Base-by-base conservation (phyloP, 257 asterid genomes). In the Eustoma russellianum region DNA sequence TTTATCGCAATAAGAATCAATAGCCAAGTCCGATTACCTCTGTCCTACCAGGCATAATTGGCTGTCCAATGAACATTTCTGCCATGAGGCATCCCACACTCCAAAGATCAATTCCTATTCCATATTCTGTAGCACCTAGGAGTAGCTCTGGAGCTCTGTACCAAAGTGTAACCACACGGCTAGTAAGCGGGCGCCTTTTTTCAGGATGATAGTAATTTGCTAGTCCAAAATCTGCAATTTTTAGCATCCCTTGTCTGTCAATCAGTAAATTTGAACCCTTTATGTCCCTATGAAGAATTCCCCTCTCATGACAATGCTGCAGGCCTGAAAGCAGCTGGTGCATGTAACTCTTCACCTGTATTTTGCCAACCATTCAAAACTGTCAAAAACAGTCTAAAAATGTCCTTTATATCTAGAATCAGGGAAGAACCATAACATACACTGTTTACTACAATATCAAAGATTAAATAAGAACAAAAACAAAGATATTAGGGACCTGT, bases 21-120 rank as follows among this genome's bases (percentile, higher is more conserved):
- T 4, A 24, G 2, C 30, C 30, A 24, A 24, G 30, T n/a, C 30
- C 3, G 3, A 24, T 55, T 70, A 88, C 97, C 97, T 88, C 97
- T 0, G 93, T 82, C 48, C 93, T 66, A 28, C 86, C 93, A 17
- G 97, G 93, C 75, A 88, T 53, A 55, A 88, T 78, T 5, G 95
- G 88, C 76, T 83, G 69, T 44, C 93, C 91, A 0, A 74, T 82
- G 45, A 80, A 78, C 95, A 88, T 88, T 79, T 88, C 97, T 2
- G 95, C 95, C 88, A 88, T 63, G 55, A 88, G 93, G 63, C 97
- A 88, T 7, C 97, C 97, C 1, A 65, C 93, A 35, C 97, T 88
- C 97, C 95, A 88, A 13, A 88, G 81, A 78, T 88, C 97, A 45
- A 82, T 80, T 0, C 88, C 95, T 28, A 57, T 34, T 17, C 95